phyloP scores from a whole-genome alignment of 2,329 filamentous ascomycete species.

The Ascochyta fabae region DNA sequence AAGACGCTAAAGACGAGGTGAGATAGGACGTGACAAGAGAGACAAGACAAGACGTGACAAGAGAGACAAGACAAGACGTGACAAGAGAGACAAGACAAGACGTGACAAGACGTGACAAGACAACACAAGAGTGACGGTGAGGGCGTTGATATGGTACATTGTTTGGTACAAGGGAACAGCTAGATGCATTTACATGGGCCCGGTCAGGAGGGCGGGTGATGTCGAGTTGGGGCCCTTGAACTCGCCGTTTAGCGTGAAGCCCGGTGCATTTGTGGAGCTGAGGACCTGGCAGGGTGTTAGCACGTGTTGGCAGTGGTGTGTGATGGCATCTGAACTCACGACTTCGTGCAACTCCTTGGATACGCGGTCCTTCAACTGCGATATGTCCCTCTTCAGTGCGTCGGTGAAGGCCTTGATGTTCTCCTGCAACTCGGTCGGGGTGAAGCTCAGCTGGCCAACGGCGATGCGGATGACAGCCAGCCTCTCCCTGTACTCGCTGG shows the following conservation, averaged over 20 bases:
- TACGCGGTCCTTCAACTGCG: slow-evolving; percentile 66
- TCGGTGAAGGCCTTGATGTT: slow-evolving; percentile 83
- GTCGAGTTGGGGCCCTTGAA: slow-evolving; percentile 63
- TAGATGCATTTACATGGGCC: slow-evolving; percentile 40
- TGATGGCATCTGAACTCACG: slow-evolving; percentile 50
- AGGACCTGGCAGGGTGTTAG: slow-evolving; percentile 66
- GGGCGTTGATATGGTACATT: slow-evolving; percentile 52
- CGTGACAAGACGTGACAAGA: not conserved
- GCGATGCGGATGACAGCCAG: slow-evolving; percentile 84
- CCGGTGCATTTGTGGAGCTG: slow-evolving; percentile 85
- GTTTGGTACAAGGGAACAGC: slow-evolving; percentile 34
- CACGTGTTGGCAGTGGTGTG: slow-evolving; percentile 18
- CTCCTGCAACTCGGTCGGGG: slow-evolving; percentile 81
- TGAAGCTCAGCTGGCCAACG: slow-evolving; percentile 89
- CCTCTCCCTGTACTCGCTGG: slow-evolving; percentile 85
- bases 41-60: no score
- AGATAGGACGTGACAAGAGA: not conserved
- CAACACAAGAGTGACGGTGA: slow-evolving; percentile 52
- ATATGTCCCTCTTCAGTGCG: slow-evolving; percentile 79
- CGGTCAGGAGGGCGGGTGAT: slow-evolving; percentile 48
- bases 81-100: no score
- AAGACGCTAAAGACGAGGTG: slow-evolving; percentile 46
- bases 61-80: no score
- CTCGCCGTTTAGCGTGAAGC: slow-evolving; percentile 83
- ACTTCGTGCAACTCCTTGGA: slow-evolving; percentile 77